phyloP scores from a whole-genome alignment of 164 flowering plant genomes.

The Piper longum region DNA sequence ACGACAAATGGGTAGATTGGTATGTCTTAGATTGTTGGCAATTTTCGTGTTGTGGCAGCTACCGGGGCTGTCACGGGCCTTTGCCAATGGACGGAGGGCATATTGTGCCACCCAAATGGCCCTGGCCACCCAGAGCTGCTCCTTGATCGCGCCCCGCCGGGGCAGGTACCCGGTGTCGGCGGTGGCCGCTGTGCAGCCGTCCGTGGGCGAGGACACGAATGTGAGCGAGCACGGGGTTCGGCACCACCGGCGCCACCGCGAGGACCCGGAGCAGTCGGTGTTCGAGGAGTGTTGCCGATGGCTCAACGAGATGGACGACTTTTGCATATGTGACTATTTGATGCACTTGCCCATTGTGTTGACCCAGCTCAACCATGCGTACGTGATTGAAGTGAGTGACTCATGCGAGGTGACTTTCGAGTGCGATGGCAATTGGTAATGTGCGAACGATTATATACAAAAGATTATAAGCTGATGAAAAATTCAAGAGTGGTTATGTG shows the following conservation, averaged over 20 bases:
- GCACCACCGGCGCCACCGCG: not conserved
- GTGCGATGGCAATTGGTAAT: not conserved
- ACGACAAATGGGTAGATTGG: not conserved
- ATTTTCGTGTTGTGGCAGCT: not conserved
- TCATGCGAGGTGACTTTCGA: not conserved
- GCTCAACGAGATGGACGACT: not conserved
- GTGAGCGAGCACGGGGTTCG: not conserved
- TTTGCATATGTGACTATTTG: not conserved
- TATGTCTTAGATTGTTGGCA: not conserved
- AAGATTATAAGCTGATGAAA: too few relatives aligned
- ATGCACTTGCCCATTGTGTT: not conserved
- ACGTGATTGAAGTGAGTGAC: not conserved
- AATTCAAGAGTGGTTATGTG: too few relatives aligned
- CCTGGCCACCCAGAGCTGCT: not conserved
- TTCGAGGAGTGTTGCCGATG: not conserved
- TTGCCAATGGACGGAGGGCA: not conserved
- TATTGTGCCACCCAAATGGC: not conserved
- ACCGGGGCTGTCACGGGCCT: not conserved
- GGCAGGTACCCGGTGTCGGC: too few relatives aligned
- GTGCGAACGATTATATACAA: too few relatives aligned
- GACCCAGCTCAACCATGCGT: not conserved
- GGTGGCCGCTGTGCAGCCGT: not conserved
- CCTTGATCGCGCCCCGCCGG: not conserved
- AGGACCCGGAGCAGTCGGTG: not conserved
- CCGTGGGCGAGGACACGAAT: not conserved